Conservation (phyloP, 371 early-diverging fungal genomes). For the Fennellomyces sp. region DNA sequence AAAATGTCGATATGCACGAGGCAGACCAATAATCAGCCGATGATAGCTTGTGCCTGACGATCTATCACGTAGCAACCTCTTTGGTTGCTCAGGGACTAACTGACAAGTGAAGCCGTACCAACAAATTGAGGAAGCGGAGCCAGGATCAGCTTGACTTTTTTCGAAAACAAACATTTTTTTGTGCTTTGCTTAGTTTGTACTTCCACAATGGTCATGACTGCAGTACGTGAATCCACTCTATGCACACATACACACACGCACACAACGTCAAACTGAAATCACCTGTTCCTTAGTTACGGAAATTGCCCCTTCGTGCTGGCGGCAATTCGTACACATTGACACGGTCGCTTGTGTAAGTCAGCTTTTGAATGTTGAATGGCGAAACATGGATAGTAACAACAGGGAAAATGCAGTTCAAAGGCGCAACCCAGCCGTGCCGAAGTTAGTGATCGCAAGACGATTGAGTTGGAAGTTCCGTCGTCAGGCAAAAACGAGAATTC, state of each 20-base stretch:
- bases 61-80: too few relatives aligned
- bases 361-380: too few relatives aligned
- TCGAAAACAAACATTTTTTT: neutral
- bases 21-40: too few relatives aligned
- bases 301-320: neutral
- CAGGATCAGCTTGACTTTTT: too few relatives aligned
- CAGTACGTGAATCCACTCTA: neutral
- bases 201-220: neutral
- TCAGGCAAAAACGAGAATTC: neutral
- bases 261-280: neutral
- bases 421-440: neutral
- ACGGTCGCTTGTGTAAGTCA: conserved; percentile 4
- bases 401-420: neutral
- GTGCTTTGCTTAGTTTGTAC: too few relatives aligned
- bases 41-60: too few relatives aligned
- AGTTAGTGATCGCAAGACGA: neutral
- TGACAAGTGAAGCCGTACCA: too few relatives aligned
- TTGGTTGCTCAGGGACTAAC: too few relatives aligned
- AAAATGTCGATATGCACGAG: too few relatives aligned
- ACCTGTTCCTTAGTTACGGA: neutral
- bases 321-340: neutral
- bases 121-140: too few relatives aligned
- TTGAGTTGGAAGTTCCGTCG: neutral
- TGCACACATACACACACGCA: too few relatives aligned
- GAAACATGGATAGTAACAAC: neutral